Conservation (phyloP, 139 green algal species). For the Chlorella ohadii region DNA sequence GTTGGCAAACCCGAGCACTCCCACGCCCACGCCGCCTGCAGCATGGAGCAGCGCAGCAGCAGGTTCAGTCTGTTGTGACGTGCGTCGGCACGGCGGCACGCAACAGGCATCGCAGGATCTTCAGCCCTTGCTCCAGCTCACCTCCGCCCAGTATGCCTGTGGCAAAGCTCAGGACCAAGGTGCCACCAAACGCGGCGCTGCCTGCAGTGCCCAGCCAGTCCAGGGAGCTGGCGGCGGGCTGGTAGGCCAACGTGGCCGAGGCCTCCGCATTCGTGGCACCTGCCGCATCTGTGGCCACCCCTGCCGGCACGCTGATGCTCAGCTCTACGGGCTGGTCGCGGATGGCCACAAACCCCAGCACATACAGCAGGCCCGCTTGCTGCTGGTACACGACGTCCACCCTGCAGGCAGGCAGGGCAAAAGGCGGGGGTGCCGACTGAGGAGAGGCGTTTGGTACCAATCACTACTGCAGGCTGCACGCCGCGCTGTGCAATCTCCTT, state of each 20-base stretch:
- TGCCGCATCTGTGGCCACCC: not conserved
- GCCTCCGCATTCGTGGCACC: constrained; percentile 10
- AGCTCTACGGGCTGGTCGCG: constrained; percentile 20
- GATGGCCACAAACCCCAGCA: constrained; percentile 28
- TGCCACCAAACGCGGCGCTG: constrained; percentile 22
- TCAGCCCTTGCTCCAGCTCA: no score
- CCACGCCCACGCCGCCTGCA: constrained; percentile 33
- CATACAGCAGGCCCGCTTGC: constrained; percentile 23
- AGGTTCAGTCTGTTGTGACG: no score
- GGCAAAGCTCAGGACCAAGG: constrained; percentile 34
- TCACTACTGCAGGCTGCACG: no score
- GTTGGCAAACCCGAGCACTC: constrained; percentile 34
- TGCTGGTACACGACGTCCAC: constrained; percentile 43
- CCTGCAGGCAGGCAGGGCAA: constrained; percentile 2
- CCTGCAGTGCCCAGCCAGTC: constrained; percentile 26
- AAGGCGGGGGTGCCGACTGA: no score
- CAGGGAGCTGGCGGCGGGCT: not conserved
- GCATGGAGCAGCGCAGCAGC: no score
- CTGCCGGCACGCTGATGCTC: not conserved
- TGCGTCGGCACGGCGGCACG: no score
- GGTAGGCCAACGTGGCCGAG: constrained; percentile 3
- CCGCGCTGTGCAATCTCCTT: no score
- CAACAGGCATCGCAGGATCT: no score
- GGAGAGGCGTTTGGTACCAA: no score
- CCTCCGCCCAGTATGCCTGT: constrained; percentile 22